A percentile compares a stretch with the other conserved stretches of the same genome.
These are phyloP conservation scores for Apiotrichum brassicae DNA, from an alignment of 1,284 basidiomycete species.

Conservation along the genomic window DNA sequence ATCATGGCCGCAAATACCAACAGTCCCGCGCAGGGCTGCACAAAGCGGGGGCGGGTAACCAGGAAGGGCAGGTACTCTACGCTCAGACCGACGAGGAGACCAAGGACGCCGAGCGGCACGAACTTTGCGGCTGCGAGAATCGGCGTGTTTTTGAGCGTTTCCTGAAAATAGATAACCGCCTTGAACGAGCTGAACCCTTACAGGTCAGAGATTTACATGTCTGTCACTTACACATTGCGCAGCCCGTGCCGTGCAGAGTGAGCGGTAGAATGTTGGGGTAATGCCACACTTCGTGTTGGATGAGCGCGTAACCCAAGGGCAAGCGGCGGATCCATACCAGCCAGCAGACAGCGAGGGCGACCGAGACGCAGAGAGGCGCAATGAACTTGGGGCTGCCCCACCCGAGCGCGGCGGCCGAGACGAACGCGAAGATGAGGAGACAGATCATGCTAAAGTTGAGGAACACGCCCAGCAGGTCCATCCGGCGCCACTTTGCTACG, in stretches of 20 bases:
- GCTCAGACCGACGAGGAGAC: slow-evolving; percentile 31
- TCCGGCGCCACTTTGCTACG: slow-evolving; percentile 39
- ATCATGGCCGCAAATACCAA: slow-evolving; percentile 35
- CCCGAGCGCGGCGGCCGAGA: slow-evolving; percentile 34
- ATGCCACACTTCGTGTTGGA: slow-evolving; percentile 40
- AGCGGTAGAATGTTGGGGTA: slow-evolving; percentile 44
- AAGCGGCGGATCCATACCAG: slow-evolving; percentile 29
- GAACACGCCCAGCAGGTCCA: slow-evolving; percentile 41
- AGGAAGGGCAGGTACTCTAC: slow-evolving; percentile 34
- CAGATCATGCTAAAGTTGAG: slow-evolving; percentile 33
- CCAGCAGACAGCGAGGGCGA: slow-evolving; percentile 15
- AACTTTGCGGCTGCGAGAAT: slow-evolving; percentile 42
- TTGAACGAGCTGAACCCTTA: slow-evolving; percentile 40
- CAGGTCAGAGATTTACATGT: too few relatives aligned
- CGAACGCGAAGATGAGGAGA: slow-evolving; percentile 44
- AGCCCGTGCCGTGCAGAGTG: slow-evolving; percentile 34
- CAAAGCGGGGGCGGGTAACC: slow-evolving; percentile 37
- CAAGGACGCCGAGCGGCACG: slow-evolving; percentile 42
- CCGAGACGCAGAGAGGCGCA: slow-evolving; percentile 34
- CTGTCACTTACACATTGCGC: too few relatives aligned
- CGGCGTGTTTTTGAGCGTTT: slow-evolving; percentile 29
- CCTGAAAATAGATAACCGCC: slow-evolving; percentile 42
- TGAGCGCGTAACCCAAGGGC: slow-evolving; percentile 35
- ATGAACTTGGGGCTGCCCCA: slow-evolving; percentile 42
- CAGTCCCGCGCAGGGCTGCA: slow-evolving; percentile 30